Conservation (phyloP, 78 protist genomes). For the Dictyostelium firmibasis region DNA sequence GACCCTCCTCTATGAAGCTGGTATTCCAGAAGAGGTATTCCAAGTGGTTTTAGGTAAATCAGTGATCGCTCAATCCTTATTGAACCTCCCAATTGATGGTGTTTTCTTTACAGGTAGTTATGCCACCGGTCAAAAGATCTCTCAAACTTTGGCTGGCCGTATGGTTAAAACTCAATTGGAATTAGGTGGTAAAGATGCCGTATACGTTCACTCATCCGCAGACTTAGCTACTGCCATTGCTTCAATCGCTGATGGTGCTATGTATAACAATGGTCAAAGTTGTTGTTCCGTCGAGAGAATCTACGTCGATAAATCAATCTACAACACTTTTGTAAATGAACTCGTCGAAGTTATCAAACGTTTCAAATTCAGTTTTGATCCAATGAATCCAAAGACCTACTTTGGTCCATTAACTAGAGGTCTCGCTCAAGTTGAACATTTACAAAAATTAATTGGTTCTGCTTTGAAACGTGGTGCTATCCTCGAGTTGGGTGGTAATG, state of each 20-base stretch:
- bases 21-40: constrained; percentile 67
- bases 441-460: constrained; percentile 23
- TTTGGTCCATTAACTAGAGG: constrained; percentile 82
- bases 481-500: constrained; percentile 73
- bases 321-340: constrained; percentile 28
- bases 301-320: constrained; percentile 71
- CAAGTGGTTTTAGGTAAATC: constrained; percentile 64
- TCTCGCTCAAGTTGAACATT: constrained; percentile 51
- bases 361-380: constrained; percentile 66
- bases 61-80: constrained; percentile 38
- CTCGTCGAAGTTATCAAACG: constrained; percentile 23
- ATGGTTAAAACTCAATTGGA: constrained; percentile 71
- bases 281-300: constrained; percentile 84
- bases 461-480: constrained; percentile 70
- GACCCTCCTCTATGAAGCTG: constrained; percentile 50
- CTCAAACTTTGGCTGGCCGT: constrained; percentile 50
- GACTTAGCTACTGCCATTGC: constrained; percentile 23
- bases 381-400: constrained; percentile 69
- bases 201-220: constrained; percentile 65
- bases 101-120: constrained; percentile 71
- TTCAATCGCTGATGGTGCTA: constrained; percentile 79
- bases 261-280: constrained; percentile 81
- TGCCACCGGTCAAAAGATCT: constrained; percentile 51
- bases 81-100: constrained; percentile 69
- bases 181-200: constrained; percentile 77